Evolutionary conservation across 495 filamentous ascomycete species (phyloP).

Genomic region (Podospora sp.): DNA sequence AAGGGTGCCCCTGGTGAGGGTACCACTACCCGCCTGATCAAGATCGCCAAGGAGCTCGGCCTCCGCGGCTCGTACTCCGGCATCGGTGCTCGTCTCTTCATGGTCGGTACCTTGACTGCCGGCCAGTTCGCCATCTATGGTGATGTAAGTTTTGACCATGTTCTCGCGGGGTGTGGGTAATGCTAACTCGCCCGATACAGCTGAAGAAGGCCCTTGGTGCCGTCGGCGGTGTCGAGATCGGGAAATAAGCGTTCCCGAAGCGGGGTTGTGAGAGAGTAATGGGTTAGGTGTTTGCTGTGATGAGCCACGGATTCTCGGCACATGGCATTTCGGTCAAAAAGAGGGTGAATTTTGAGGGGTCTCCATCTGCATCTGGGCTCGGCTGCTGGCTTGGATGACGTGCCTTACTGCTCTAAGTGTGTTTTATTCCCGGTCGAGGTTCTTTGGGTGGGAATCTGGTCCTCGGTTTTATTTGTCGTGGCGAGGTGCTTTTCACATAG

Average conservation of each 20-base stretch:
- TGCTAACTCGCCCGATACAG: conserved; percentile 16
- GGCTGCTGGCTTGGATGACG: conserved; percentile 12
- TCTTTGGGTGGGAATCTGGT: conserved; percentile 29
- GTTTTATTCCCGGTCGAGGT: conserved; percentile 17
- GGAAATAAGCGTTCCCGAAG: conserved; percentile 42
- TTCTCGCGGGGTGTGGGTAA: not conserved
- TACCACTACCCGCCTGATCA: conserved; percentile 86
- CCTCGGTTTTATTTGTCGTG: conserved; percentile 27
- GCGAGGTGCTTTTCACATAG: conserved; percentile 29
- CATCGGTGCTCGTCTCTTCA: conserved; percentile 92
- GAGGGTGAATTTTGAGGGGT: not conserved
- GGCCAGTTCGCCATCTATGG: conserved; percentile 98
- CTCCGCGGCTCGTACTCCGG: conserved; percentile 84
- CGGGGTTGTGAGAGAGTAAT: not conserved
- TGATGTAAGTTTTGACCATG: conserved; percentile 20
- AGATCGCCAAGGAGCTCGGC: conserved; percentile 95
- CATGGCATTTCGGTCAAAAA: not conserved
- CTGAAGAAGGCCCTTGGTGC: conserved; percentile 59
- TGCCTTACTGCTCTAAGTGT: conserved; percentile 20
- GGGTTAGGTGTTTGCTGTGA: not conserved
- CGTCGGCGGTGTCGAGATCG: conserved; percentile 78
- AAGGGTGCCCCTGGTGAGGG: conserved; percentile 94
- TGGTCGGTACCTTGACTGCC: conserved; percentile 76
- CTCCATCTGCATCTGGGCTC: conserved; percentile 6
- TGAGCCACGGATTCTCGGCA: not conserved